phyloP scores from a whole-genome alignment of 2,329 filamentous ascomycete genomes.

The Aureobasidium sp. region DNA sequence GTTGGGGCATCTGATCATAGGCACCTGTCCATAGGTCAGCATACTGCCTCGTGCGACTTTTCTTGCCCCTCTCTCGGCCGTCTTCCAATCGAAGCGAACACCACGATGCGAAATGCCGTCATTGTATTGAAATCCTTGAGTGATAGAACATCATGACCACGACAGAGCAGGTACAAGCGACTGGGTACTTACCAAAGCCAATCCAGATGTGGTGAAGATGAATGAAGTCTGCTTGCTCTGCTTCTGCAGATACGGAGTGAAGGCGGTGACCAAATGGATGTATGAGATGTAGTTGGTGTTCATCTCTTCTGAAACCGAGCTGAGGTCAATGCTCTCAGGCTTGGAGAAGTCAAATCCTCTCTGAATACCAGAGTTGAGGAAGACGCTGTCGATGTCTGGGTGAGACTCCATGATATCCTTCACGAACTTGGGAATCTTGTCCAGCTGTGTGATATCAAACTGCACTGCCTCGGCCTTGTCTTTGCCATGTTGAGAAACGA shows the following conservation, averaged over 20 bases:
- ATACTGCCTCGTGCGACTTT: neutral
- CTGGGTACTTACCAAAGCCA: conserved; percentile 33
- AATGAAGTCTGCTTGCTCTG: conserved; percentile 34
- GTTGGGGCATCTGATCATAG: conserved; percentile 38
- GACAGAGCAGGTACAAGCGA: neutral
- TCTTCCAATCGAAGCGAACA: neutral
- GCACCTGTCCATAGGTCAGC: conserved; percentile 17
- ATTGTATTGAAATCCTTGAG: neutral
- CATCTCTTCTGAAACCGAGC: conserved; percentile 36
- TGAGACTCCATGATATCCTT: conserved; percentile 34
- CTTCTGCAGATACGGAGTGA: conserved; percentile 41
- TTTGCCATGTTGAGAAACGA: conserved; percentile 38
- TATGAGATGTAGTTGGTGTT: conserved; percentile 44
- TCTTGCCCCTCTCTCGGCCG: neutral
- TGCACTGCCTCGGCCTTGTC: conserved; percentile 37
- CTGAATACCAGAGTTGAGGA: conserved; percentile 47
- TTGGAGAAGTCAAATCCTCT: conserved; percentile 41
- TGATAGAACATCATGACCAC: neutral
- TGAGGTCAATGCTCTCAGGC: conserved; percentile 38
- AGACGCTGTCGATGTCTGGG: conserved; percentile 42
- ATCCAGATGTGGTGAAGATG: conserved; percentile 42
- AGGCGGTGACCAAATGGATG: conserved; percentile 40
- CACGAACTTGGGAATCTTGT: conserved; percentile 38
- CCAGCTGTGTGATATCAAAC: conserved; percentile 44
- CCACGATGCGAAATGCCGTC: neutral